Base-by-base conservation (phyloP, 148 eudicot species). In the Cornus kousa region DNA sequence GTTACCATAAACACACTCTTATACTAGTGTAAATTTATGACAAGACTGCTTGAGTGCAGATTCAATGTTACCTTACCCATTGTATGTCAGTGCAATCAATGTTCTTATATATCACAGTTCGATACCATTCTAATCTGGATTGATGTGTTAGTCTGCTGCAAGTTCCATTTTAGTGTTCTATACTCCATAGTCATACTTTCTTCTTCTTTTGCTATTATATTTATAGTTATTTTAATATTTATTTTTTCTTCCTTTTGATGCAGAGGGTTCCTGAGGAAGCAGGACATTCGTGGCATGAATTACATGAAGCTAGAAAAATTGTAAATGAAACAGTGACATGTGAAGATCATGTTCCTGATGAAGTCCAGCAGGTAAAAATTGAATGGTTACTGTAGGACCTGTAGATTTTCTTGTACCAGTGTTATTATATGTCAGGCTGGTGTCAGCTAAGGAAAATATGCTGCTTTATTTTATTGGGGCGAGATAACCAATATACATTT, bases 351-450 rank as follows among this genome's bases (percentile, higher is more conserved):
- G 80, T 71, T 76, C 72, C 55, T 77, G 87, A 80, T 75, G 89
- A 82, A 78, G 66, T 77, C 77, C 89, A 80, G 77, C 97, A 93
- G 94, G 98, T 95, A 83, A 48, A 69, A 75, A 24, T 70, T 0
- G 23, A n/a, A 64, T 35, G 48, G 9, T 68, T 37, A 40, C 40
- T 28, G 68, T 17, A 28, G 7, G 31, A 39, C 40, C 12, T 72
- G 20, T 68, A 24, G 28, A 50, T 74, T 24, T 60, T 46, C 60
- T n/a, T 55, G 10, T 57, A 60, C 40, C 19, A 17, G 20, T 73
- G 20, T 73, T 74, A 12, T 76, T 31, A 24, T 55, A 20, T 68
- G 20, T 23, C 28, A 28, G 28, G 28, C 28, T 28, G 28, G 28
- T 28, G 28, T 28, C 23, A n/a, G 66, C 24, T 62, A 62, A 7